Conservation (phyloP, 2,329 filamentous ascomycete species). For the Paraphoma chrysanthemicola region DNA sequence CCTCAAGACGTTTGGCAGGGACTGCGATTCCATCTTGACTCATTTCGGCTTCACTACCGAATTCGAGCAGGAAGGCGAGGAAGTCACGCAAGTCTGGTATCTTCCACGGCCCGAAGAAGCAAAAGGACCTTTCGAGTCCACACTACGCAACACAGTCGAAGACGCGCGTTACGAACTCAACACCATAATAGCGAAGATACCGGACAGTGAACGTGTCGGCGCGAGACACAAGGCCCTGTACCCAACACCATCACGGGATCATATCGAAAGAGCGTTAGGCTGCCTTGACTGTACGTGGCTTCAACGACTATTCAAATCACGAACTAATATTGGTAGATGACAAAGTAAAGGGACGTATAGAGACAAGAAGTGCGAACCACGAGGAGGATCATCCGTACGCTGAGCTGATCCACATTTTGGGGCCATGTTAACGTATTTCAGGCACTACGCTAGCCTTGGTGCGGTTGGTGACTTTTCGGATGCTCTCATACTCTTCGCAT, state of each 20-base stretch:
- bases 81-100: conserved; percentile 40
- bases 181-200: conserved; percentile 56
- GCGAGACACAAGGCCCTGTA: conserved; percentile 39
- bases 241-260: conserved; percentile 45
- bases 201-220: conserved; percentile 36
- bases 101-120: conserved; percentile 37
- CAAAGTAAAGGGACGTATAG: conserved; percentile 28
- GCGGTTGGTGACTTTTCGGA: conserved; percentile 69
- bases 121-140: conserved; percentile 26
- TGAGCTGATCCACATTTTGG: too few species aligned
- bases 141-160: conserved; percentile 54
- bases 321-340: conserved; percentile 30
- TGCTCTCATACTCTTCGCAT: conserved; percentile 67
- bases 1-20: conserved; percentile 66
- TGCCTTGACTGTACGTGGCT: conserved; percentile 43
- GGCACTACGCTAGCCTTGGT: conserved; percentile 66
- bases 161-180: conserved; percentile 66
- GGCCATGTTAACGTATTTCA: too few species aligned
- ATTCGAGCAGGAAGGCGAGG: conserved; percentile 41
- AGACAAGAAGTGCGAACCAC: conserved; percentile 34
- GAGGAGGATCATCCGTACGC: conserved; percentile 50
- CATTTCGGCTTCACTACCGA: conserved; percentile 62
- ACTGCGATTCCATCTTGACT: conserved; percentile 65
- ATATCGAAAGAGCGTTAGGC: conserved; percentile 49
- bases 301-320: not conserved